Percentiles rank a stretch among this genome's conserved stretches.
Conservation (phyloP, 2,329 filamentous ascomycete genomes). For the Penicillium rolfsii region DNA sequence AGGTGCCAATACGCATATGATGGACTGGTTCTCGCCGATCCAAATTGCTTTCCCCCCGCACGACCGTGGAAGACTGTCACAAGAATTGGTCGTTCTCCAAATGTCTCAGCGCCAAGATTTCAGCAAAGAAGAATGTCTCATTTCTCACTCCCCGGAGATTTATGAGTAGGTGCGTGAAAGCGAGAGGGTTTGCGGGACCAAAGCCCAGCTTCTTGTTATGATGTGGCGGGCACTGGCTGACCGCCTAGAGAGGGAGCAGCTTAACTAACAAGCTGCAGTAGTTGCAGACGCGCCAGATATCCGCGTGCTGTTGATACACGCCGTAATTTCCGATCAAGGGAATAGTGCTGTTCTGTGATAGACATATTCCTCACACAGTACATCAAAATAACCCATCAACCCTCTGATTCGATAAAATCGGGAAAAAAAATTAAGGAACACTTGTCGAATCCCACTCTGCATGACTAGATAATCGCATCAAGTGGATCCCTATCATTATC, state of each 20-base stretch:
- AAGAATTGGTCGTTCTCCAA: not conserved
- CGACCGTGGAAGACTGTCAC: not conserved
- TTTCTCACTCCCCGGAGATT: not conserved
- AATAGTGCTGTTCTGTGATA: not conserved
- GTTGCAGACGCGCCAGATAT: not conserved
- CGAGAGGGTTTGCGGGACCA: not conserved
- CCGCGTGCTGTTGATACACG: not conserved
- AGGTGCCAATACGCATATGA: not conserved
- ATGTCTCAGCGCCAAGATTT: not conserved
- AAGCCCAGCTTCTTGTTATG: not conserved
- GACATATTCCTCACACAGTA: no score
- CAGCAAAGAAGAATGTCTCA: not conserved
- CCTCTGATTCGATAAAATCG: no score
- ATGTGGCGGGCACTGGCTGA: constrained; percentile 3
- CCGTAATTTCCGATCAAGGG: not conserved
- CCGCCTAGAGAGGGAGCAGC: not conserved
- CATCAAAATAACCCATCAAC: not conserved
- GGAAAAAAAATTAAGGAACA: not conserved
- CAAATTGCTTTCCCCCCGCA: not conserved
- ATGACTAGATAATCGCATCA: not conserved
- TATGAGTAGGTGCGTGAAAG: not conserved
- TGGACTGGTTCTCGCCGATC: not conserved
- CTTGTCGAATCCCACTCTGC: not conserved
- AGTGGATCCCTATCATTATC: not conserved
- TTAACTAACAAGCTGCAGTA: not conserved